These are phyloP conservation scores for Pulveroboletus ravenelii DNA, from an alignment of 768 basidiomycete genomes.

Conservation along the genomic window DNA sequence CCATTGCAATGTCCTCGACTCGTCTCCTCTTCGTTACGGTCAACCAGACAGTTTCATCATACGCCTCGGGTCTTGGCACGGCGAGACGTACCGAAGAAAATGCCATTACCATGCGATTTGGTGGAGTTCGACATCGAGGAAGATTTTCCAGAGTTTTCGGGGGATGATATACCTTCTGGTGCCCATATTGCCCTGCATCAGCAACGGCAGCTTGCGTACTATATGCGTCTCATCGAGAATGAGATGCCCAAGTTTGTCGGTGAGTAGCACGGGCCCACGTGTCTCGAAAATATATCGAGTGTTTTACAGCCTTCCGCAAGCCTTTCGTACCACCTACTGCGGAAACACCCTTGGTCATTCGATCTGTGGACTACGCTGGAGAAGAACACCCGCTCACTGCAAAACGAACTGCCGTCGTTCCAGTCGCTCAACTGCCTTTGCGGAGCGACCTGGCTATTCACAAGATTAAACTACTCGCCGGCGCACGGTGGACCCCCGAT, in stretches of 20 bases:
- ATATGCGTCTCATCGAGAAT: constrained; percentile 81
- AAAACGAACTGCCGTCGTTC: constrained; percentile 71
- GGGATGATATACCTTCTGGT: constrained; percentile 60
- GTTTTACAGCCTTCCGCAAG: constrained; percentile 66
- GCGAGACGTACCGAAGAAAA: constrained; percentile 16
- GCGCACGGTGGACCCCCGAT: constrained; percentile 76
- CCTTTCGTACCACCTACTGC: constrained; percentile 66
- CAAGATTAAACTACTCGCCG: constrained; percentile 85
- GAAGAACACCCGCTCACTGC: constrained; percentile 66
- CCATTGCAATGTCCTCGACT: constrained; percentile 16
- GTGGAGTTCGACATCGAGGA: constrained; percentile 36
- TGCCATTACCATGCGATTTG: constrained; percentile 39
- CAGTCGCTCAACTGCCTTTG: constrained; percentile 72
- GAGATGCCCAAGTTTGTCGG: constrained; percentile 86
- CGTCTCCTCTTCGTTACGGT: constrained; percentile 5
- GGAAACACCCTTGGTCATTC: constrained; percentile 58
- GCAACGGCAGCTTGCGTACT: constrained; percentile 69
- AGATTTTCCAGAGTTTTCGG: constrained; percentile 25
- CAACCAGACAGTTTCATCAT: constrained; percentile 22
- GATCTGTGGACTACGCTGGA: constrained; percentile 72
- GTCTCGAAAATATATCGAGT: constrained; percentile 5
- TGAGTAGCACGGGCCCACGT: constrained; percentile 32
- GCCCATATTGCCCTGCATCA: constrained; percentile 73
- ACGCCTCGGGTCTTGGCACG: constrained; percentile 18
- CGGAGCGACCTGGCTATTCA: constrained; percentile 60